Evolutionary conservation across 192 early-diverging fungal genomes (phyloP).

Genomic region (Podila clonocystis): DNA sequence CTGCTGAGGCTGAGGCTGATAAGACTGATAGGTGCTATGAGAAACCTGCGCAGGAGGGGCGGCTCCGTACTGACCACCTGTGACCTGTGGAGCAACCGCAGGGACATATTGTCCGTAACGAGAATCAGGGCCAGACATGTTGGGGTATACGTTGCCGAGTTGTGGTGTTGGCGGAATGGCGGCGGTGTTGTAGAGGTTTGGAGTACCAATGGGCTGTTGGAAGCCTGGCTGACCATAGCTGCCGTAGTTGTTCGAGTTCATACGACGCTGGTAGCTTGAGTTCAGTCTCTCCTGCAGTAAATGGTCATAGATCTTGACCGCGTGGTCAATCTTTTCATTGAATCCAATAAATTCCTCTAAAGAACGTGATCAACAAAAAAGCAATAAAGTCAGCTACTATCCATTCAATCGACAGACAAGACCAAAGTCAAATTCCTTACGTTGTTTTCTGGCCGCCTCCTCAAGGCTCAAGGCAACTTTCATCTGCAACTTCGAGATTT

Average conservation of each 20-base stretch:
- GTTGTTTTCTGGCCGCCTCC: constrained; percentile 82
- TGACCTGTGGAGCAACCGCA: neutral
- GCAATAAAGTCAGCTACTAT: neutral
- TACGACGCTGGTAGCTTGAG: constrained; percentile 29
- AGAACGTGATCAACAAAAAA: neutral
- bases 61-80: constrained; percentile 11
- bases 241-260: constrained; percentile 32
- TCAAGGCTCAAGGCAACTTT: constrained; percentile 82
- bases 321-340: constrained; percentile 52
- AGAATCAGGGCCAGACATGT: constrained; percentile 13
- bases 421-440: constrained; percentile 30
- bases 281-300: constrained; percentile 41
- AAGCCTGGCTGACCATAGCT: constrained; percentile 27
- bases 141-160: constrained; percentile 31
- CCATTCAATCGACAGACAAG: neutral
- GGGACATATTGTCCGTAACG: constrained; percentile 43
- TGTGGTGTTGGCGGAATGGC: constrained; percentile 33
- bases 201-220: neutral
- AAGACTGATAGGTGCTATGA: constrained; percentile 22
- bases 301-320: constrained; percentile 44
- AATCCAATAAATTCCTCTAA: constrained; percentile 46
- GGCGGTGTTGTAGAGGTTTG: constrained; percentile 13
- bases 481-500: constrained; percentile 87
- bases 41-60: constrained; percentile 1
- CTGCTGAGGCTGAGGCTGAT: constrained; percentile 2